phyloP scores from a whole-genome alignment of 305 asterid genomes.

The Solanum hybrid region DNA sequence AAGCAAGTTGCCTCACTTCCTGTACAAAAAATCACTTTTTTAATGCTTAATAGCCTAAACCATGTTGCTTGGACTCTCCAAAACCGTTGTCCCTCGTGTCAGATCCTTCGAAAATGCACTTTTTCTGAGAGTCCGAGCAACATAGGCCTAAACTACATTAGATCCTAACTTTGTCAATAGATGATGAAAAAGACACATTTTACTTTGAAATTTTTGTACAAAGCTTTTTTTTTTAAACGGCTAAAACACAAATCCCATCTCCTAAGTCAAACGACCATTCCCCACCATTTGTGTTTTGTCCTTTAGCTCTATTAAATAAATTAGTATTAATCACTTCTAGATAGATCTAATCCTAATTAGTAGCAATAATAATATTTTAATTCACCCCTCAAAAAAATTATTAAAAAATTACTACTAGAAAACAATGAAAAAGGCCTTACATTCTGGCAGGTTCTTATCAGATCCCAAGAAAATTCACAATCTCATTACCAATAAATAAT shows the following conservation, averaged over 20 bases:
- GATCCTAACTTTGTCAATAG: slow-evolving; percentile 15
- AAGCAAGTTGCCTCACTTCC: neutral
- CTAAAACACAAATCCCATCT: slow-evolving; percentile 3
- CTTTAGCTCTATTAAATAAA: slow-evolving; percentile 1
- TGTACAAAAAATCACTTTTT: neutral
- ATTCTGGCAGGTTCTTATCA: slow-evolving; percentile 18
- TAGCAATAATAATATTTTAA: neutral
- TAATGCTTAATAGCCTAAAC: neutral
- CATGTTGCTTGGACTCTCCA: neutral
- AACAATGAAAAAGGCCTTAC: slow-evolving; percentile 6
- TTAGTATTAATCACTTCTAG: neutral
- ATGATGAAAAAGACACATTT: slow-evolving; percentile 19
- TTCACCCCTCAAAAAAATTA: neutral
- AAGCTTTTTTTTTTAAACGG: neutral
- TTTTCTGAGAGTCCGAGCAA: neutral
- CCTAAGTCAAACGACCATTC: slow-evolving; percentile 22
- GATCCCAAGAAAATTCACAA: slow-evolving; percentile 21
- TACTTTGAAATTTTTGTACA: slow-evolving; percentile 10
- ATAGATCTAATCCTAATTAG: slow-evolving; percentile 14
- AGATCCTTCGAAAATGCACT: neutral
- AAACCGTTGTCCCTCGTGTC: neutral
- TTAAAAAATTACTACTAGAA: neutral
- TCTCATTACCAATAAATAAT: slow-evolving; percentile 3
- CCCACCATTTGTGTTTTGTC: slow-evolving; percentile 25
- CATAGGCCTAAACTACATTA: neutral